Conservation (phyloP, 2,329 filamentous ascomycete genomes). For the Helicocarpus griseus region DNA sequence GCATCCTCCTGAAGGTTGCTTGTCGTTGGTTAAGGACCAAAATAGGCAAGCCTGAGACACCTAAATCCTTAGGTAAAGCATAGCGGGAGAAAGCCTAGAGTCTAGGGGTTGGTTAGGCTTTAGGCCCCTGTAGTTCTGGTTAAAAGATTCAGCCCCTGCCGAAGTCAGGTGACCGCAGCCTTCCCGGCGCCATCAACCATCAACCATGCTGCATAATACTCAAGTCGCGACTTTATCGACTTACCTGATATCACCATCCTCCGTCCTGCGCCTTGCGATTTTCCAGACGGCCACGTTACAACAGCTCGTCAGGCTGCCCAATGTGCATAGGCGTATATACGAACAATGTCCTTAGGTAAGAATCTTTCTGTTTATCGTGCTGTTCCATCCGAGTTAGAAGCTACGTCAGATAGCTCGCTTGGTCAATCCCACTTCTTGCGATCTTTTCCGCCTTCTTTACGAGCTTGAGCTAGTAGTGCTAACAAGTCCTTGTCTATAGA, state of each 20-base stretch:
- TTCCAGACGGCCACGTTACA: not conserved
- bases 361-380: not conserved
- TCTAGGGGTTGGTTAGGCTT: not conserved
- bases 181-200: too few relatives aligned
- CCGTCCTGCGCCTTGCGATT: not conserved
- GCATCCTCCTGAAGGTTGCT: too few relatives aligned
- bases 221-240: not conserved
- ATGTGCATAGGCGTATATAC: not conserved
- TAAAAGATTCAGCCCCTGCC: not conserved
- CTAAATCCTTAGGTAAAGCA: not conserved
- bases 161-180: not conserved
- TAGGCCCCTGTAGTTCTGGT: not conserved
- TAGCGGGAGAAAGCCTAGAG: not conserved
- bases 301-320: not conserved
- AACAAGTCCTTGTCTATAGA: conserved; percentile 21
- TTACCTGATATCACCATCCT: not conserved
- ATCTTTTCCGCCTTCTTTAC: too few relatives aligned
- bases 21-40: too few relatives aligned
- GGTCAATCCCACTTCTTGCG: not conserved
- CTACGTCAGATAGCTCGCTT: not conserved
- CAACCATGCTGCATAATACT: too few relatives aligned
- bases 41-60: too few relatives aligned
- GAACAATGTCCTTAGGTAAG: conserved; percentile 5
- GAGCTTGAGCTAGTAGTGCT: not conserved
- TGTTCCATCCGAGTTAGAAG: not conserved